phyloP scores from a whole-genome alignment of 371 early-diverging fungal genomes.

The Parasitella parasitica region DNA sequence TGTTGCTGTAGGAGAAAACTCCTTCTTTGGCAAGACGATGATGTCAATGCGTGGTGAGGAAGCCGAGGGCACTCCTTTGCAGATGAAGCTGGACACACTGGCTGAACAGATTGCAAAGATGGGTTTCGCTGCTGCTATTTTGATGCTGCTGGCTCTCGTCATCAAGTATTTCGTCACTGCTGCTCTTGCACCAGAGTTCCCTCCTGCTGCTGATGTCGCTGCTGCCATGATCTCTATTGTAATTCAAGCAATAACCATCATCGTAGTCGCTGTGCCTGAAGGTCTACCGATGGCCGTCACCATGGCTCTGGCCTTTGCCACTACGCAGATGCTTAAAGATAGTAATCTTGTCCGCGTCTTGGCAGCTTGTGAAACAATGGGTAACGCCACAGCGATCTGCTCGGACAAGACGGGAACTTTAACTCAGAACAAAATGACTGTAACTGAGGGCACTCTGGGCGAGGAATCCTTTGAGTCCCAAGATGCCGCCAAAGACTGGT shows the following conservation, averaged over 20 bases:
- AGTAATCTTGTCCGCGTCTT: conserved; percentile 93
- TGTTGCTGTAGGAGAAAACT: conserved; percentile 83
- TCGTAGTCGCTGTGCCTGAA: conserved; percentile 98
- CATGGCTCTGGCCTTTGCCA: conserved; percentile 94
- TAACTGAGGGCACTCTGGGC: conserved; percentile 70
- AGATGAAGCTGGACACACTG: conserved; percentile 80
- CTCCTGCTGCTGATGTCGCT: conserved; percentile 58
- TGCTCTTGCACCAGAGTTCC: conserved; percentile 57
- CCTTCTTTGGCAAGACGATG: conserved; percentile 84
- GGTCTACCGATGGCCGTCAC: conserved; percentile 98
- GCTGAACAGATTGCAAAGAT: conserved; percentile 93
- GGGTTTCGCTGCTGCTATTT: conserved; percentile 77
- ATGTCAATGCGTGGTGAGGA: conserved; percentile 78
- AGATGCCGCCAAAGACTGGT: conserved; percentile 34
- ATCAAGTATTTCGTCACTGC: conserved; percentile 78
- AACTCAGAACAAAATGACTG: conserved; percentile 95
- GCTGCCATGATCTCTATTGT: conserved; percentile 74
- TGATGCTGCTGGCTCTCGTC: conserved; percentile 77
- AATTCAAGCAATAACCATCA: conserved; percentile 83
- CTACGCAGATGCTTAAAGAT: conserved; percentile 90
- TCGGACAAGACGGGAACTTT: conserved; percentile 97
- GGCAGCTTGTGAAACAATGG: conserved; percentile 97
- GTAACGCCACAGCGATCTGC: conserved; percentile 95
- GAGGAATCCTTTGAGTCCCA: conserved; percentile 38
- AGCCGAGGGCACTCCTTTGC: conserved; percentile 88